phyloP scores from a whole-genome alignment of 2,329 filamentous ascomycete species.

The Truncatella angustata region DNA sequence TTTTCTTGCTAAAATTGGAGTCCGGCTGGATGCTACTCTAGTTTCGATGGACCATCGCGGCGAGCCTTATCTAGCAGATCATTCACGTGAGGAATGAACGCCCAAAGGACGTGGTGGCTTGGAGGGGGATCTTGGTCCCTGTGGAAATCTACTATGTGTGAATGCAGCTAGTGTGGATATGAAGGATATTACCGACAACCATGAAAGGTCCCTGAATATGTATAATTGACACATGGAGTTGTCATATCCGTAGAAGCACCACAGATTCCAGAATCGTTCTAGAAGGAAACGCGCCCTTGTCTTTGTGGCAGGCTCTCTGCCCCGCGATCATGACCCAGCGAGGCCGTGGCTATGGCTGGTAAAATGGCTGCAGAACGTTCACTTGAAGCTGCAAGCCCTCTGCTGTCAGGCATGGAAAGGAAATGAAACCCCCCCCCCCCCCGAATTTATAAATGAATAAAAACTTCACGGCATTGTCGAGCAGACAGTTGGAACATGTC shows the following conservation, averaged over 20 bases:
- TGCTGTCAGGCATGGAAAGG: not conserved
- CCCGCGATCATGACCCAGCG: not conserved
- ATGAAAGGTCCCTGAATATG: no score
- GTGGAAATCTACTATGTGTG: not conserved
- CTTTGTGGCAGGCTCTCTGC: not conserved
- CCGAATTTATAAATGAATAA: no score
- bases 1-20: not conserved
- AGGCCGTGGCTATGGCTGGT: not conserved
- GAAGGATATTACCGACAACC: not conserved
- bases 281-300: constrained; percentile 3
- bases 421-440: no score
- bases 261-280: constrained; percentile 6
- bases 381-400: not conserved
- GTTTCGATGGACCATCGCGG: constrained; percentile 2
- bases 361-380: not conserved
- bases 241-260: not conserved
- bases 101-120: not conserved
- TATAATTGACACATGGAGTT: not conserved
- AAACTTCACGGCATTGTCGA: no score
- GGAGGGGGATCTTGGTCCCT: constrained; percentile 5
- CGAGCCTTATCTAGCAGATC: constrained; percentile 8
- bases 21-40: constrained; percentile 2
- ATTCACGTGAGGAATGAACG: not conserved
- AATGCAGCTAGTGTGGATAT: constrained; percentile 1
- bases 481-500: no score